Evolutionary conservation across 495 filamentous ascomycete species (phyloP), one percentile per base, ranked within the genome.

Genomic region (Aspergillus cavernicola): DNA sequence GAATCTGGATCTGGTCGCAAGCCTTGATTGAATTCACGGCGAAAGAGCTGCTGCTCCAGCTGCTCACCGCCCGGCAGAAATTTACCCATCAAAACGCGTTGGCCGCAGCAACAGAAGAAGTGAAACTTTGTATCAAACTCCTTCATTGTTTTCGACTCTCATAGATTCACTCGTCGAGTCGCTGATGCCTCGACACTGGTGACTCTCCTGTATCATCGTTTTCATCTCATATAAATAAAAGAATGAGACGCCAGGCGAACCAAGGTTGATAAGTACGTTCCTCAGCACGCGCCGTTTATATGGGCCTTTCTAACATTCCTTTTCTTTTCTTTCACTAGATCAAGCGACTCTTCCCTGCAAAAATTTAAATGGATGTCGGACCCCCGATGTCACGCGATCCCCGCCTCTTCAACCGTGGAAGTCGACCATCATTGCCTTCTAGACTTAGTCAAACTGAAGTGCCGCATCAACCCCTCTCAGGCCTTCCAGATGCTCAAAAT

Each of bases 11-110:
- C 38, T 56, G 40, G 33, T 49, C 35, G 54, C 31, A 50, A 47
- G 28, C 39, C 54, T 53, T 37, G 50, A 50, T 50, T 44, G 32
- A 24, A 26, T 36, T 26, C 41, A 36, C 38, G 47, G 20, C 36
- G 22, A 16, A 35, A 55, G 50, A 59, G 40, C 48, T 52, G 40
- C 48, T 52, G 53, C 50, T 28, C 41, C 28, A 50, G 46, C 46
- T 39, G 33, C 28, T 42, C 55, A 61, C 66, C 66, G 66, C 66
- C 64, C 50, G 62, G 61, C 66, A 66, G 61, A 66, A 66, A 4
- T 15, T 23, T 39, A 4, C 16, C 23, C 16, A 18, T 16, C 41
- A 26, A 19, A 18, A 19, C 28, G 50, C 51, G 51, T 35, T 13
- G 3, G 41, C 29, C 33, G 8, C 10, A 38, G 31, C 31, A 54